Evolutionary conservation across 23 red algal genomes (phyloP).

Genomic region (Gracilaria caudata): DNA sequence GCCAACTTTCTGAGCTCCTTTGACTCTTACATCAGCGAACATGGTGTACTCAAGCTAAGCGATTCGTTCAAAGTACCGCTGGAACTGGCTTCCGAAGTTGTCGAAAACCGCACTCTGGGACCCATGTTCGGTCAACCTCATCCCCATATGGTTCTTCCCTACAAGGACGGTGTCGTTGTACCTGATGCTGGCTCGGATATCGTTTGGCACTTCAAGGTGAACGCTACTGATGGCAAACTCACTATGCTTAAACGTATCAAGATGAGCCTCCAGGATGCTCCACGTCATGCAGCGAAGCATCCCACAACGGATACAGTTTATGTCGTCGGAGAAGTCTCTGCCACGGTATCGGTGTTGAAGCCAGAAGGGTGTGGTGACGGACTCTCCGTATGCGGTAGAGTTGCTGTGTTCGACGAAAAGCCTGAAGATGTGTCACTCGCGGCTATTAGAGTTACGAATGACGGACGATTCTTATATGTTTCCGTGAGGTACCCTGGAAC

Average conservation of each 20-base stretch:
- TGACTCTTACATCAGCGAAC: constrained; percentile 31
- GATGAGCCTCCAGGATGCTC: constrained; percentile 43
- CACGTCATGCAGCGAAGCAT: constrained; percentile 47
- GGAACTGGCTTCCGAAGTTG: constrained; percentile 35
- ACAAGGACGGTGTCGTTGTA: constrained; percentile 45
- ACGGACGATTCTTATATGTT: constrained; percentile 58
- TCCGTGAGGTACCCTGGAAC: constrained; percentile 36
- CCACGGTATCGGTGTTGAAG: constrained; percentile 22
- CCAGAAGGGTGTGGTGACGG: constrained; percentile 5
- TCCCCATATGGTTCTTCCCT: constrained; percentile 62
- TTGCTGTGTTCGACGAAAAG: constrained; percentile 9
- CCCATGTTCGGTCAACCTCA: constrained; percentile 33
- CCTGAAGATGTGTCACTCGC: constrained; percentile 38
- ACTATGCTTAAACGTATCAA: constrained; percentile 16
- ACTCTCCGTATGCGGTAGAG: constrained; percentile 14
- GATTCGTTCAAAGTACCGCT: constrained; percentile 38
- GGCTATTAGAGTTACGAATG: constrained; percentile 44
- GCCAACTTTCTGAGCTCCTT: constrained; percentile 35
- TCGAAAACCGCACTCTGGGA: background rate
- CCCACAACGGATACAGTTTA: constrained; percentile 35
- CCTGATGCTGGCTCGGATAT: constrained; percentile 54
- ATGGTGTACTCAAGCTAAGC: constrained; percentile 14
- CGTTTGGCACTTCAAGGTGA: constrained; percentile 42
- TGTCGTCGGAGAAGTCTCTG: constrained; percentile 39
- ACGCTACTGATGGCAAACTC: constrained; percentile 25